Conservation (phyloP, 768 basidiomycete genomes). For the Psilocybe azurescens region DNA sequence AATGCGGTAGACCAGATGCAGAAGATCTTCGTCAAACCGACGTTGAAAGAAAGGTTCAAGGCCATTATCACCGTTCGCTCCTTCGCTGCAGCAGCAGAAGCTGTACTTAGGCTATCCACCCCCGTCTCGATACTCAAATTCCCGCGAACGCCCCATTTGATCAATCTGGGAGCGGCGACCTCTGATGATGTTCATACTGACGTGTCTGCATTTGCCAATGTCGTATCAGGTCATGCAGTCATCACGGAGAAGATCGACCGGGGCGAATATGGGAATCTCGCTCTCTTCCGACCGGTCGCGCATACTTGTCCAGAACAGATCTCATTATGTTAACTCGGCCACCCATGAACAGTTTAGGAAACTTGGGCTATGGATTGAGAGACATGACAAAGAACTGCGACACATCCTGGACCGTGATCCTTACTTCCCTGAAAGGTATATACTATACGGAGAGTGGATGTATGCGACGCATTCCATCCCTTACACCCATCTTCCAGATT, state of each 20-base stretch:
- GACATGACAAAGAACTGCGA: conserved; percentile 48
- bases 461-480: conserved; percentile 65
- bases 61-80: conserved; percentile 53
- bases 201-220: conserved; percentile 18
- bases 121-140: conserved; percentile 55
- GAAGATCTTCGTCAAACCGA: conserved; percentile 47
- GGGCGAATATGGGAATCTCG: conserved; percentile 71
- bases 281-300: conserved; percentile 49
- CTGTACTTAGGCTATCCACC: conserved; percentile 49
- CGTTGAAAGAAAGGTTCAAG: conserved; percentile 57
- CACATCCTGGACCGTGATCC: conserved; percentile 51
- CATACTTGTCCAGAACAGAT: conserved; percentile 64
- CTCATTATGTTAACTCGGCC: conserved; percentile 59
- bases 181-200: conserved; percentile 54
- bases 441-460: conserved; percentile 70
- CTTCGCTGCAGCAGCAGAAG: conserved; percentile 54
- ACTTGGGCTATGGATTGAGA: conserved; percentile 59
- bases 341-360: conserved; percentile 68
- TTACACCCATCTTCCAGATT: conserved; percentile 57
- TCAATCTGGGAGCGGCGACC: conserved; percentile 62
- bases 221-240: conserved; percentile 38
- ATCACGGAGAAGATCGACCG: conserved; percentile 71
- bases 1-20: conserved; percentile 62
- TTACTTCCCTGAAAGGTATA: conserved; percentile 59
- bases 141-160: conserved; percentile 63